phyloP scores from a whole-genome alignment of 2,329 filamentous ascomycete species.

The Phoma sp. region DNA sequence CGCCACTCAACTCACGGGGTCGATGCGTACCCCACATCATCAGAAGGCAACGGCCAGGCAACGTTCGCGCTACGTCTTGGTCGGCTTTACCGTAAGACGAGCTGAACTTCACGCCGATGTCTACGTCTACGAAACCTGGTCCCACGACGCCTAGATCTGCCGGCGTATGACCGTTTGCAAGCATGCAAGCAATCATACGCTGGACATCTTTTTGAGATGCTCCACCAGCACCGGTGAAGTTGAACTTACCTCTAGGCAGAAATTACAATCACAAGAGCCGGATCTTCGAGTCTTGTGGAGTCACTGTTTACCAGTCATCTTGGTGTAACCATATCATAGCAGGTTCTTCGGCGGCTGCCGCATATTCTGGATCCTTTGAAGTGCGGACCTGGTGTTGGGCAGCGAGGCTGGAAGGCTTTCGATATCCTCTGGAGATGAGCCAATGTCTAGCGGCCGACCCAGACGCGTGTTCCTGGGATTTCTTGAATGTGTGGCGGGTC shows the following conservation, averaged over 20 bases:
- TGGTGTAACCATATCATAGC: not conserved
- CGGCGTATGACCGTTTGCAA: constrained; percentile 35
- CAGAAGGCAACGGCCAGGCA: constrained; percentile 39
- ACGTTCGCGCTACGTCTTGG: constrained; percentile 23
- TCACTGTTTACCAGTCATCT: not conserved
- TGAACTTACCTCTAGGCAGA: constrained; percentile 39
- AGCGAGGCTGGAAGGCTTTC: constrained; percentile 5
- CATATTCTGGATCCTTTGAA: not conserved
- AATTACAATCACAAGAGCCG: constrained; percentile 24
- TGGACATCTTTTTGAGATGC: constrained; percentile 16
- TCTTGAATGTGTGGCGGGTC: not conserved
- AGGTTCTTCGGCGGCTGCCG: not conserved
- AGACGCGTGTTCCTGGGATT: not conserved
- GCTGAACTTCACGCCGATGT: constrained; percentile 28
- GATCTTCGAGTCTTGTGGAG: not conserved
- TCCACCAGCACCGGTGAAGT: constrained; percentile 44
- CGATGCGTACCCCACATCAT: not conserved
- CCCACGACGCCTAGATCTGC: constrained; percentile 16
- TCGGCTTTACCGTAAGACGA: constrained; percentile 35
- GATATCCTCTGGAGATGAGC: not conserved
- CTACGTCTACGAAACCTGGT: constrained; percentile 18
- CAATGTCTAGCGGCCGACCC: not conserved
- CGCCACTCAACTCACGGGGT: not conserved
- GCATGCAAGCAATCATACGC: constrained; percentile 12
- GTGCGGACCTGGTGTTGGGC: not conserved